Evolutionary conservation across 2,329 filamentous ascomycete species (phyloP), one percentile per base, ranked within the genome.

Genomic region (Trichoderma breve): DNA sequence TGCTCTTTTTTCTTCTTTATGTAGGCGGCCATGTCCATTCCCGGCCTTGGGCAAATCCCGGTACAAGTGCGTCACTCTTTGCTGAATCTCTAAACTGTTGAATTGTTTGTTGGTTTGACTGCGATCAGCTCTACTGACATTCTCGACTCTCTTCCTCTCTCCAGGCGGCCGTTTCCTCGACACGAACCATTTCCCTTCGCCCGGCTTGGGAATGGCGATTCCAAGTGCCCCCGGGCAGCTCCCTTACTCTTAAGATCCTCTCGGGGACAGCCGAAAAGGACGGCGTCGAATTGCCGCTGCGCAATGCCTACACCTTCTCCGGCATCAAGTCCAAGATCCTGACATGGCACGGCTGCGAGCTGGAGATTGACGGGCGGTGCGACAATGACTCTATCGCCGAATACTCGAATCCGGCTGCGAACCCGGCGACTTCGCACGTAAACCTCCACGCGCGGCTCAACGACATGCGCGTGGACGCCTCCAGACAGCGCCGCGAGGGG

Each of bases 361-460:
- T 99, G 73, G 93, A 98, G 81, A 86, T 98, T 72, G 89, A 86
- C 57, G 91, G 91, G 3, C 83, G 84, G 12, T 86, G 87, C 65
- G 84, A 88, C 60, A 81, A 84, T 70, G 86, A 88, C 73, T 83
- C 82, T 62, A 82, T 88, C 30, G 91, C 91, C 57, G 89, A 92
- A 70, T 91, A 88, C 71, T 71, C 89, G 85, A 82, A 89, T 80
- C 83, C 93, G 0, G 91, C 93, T 77, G 93, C 96, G 78, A 97
- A 94, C 36, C 92, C 93, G 4, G 92, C 95, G 85, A 88, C 91
- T 71, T 88, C 91, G 74, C 92, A 94, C 81, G 84, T 94, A 69
- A 98, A 98, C 79, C 86, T 96, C 9, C 96, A 99, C 81, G 93
- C 95, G 78, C 92, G 93, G 74, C 89, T 99, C 15, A 91, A 95